Percentiles rank a stretch among this genome's conserved stretches.
Evolutionary conservation across 2,329 filamentous ascomycete species (phyloP).

Genomic region (Colletotrichum sp.): DNA sequence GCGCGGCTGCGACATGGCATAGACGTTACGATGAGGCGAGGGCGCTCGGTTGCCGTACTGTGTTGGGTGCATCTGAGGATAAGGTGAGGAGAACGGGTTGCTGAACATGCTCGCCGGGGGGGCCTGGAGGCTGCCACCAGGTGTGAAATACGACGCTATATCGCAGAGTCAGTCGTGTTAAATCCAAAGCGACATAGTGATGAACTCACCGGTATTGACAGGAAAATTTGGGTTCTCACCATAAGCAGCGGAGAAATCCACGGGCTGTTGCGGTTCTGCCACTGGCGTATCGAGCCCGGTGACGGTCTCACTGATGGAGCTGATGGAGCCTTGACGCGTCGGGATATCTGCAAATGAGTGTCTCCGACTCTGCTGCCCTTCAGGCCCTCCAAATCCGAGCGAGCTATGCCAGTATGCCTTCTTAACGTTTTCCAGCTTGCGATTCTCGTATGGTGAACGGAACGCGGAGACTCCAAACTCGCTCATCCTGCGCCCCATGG

Average conservation of each 20-base stretch:
- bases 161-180: constrained; percentile 27
- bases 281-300: constrained; percentile 50
- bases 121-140: constrained; percentile 31
- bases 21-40: constrained; percentile 68
- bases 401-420: constrained; percentile 76
- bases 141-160: constrained; percentile 43
- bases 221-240: constrained; percentile 42
- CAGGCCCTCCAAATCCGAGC: constrained; percentile 67
- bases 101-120: constrained; percentile 42
- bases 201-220: constrained; percentile 44
- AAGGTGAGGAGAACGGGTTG: constrained; percentile 52
- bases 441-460: constrained; percentile 60
- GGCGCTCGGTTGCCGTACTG: constrained; percentile 56
- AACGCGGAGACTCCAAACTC: constrained; percentile 55
- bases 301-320: constrained; percentile 60
- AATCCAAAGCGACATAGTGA: not conserved
- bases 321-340: constrained; percentile 67
- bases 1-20: constrained; percentile 64
- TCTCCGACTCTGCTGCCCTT: constrained; percentile 75
- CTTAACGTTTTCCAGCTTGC: constrained; percentile 69
- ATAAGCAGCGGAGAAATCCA: constrained; percentile 48
- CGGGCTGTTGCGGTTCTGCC: constrained; percentile 47
- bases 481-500: constrained; percentile 59
- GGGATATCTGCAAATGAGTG: constrained; percentile 80
- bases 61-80: constrained; percentile 44